Evolutionary conservation across 2,329 filamentous ascomycete genomes (phyloP), one percentile per base, ranked within the genome.

Genomic region (Exophiala aquamarina): DNA sequence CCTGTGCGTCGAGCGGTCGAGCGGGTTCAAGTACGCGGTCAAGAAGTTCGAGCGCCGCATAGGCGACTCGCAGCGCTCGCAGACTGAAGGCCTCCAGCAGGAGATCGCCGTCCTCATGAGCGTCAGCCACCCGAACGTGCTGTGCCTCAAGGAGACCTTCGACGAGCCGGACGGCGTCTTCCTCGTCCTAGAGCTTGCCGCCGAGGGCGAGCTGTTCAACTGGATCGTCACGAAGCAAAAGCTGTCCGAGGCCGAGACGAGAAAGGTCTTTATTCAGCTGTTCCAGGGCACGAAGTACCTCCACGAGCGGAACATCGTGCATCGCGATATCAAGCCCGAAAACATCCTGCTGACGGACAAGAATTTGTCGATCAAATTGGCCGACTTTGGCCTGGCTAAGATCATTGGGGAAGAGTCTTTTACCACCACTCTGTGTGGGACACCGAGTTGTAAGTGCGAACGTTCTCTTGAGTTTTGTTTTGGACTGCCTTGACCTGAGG

Each of bases 371-470:
- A 85, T 95, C 55, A 98, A 98, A 70, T 73, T 98, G 52, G 93
- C 91, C 15, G 93, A 98, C 68, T 98, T 98, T 68, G 93, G 93
- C 36, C 78, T 98, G 29, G 92, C 93, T 33, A 98, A 98, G 71
- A 97, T 98, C 57, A 95, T 98, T 57, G 94, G 94, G 54, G 93
- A 98, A 66, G 90, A 96, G 64, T 96, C 92, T 0, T 98, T 98
- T 65, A 97, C 93, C 1, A 96, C 91, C 0, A 97, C 93, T 1
- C 73, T 98, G 54, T 86, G 93, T 65, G 93, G 93, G 54, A 98
- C 93, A n/a, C 93, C 92, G 4, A 93, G 87, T 67, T 95, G 77
- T 81, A 71, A 70, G 74, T 68, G 14, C n/a, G 9, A 9, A 9
- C 28, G 28, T n/a, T n/a, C n/a, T n/a, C n/a, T n/a, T n/a, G n/a